These are phyloP conservation scores for Magnolia kwangsiensis DNA, from an alignment of 164 flowering plant genomes.

Conservation along the genomic window DNA sequence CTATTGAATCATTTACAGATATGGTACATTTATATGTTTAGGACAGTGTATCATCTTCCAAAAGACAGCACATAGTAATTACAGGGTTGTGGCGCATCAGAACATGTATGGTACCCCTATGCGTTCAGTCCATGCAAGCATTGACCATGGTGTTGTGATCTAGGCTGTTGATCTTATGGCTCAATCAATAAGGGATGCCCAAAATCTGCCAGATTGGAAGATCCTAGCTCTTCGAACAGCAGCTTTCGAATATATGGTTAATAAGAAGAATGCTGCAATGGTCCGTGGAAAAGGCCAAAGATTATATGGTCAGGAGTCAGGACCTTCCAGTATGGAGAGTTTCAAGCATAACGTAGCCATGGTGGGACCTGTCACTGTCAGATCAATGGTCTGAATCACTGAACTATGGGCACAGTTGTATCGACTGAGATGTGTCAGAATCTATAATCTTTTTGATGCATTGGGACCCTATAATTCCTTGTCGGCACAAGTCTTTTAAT, in stretches of 20 bases:
- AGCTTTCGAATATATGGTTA: background rate
- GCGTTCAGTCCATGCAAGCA: too few species aligned
- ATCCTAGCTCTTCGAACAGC: background rate
- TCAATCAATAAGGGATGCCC: background rate
- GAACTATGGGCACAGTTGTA: background rate
- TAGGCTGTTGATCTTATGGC: background rate
- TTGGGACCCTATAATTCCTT: background rate
- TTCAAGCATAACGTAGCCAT: background rate
- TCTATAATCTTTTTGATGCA: background rate
- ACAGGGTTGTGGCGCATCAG: too few species aligned
- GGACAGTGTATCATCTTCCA: background rate
- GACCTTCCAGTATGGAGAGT: background rate
- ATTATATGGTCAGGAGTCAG: background rate
- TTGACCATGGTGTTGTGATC: background rate
- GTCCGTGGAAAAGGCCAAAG: background rate
- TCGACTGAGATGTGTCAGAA: background rate
- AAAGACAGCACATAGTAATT: background rate
- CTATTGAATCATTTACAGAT: constrained; percentile 55
- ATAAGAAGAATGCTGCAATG: background rate
- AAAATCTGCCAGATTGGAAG: background rate
- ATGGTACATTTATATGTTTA: constrained; percentile 33
- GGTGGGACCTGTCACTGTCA: background rate
- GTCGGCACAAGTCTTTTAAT: too few species aligned
- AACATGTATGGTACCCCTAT: background rate
- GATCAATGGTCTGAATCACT: background rate